Evolutionary conservation across 2,329 filamentous ascomycete species (phyloP).

Genomic region (Onygena corvina): DNA sequence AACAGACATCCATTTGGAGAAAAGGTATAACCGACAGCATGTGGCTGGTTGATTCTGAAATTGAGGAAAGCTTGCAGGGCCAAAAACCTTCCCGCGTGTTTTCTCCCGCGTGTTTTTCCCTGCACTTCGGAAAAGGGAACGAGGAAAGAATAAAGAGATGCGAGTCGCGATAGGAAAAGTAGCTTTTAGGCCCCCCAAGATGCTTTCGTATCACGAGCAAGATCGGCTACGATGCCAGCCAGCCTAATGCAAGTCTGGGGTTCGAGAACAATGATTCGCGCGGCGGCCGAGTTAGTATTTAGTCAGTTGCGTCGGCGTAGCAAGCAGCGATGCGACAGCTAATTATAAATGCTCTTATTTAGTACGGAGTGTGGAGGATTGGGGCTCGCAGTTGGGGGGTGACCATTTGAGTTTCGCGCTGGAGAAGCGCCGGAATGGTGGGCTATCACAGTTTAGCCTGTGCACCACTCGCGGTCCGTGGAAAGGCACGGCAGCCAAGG

Average conservation of each 20-base stretch:
- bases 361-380: too few relatives aligned
- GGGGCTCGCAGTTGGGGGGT: too few relatives aligned
- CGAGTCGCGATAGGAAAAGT: neutral
- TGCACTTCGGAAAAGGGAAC: neutral
- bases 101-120: neutral
- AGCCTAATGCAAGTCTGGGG: too few relatives aligned
- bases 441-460: too few relatives aligned
- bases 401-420: too few relatives aligned
- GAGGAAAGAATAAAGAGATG: neutral
- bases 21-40: neutral
- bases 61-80: neutral
- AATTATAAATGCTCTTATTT: too few relatives aligned
- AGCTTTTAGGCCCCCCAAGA: neutral
- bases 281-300: too few relatives aligned
- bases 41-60: constrained; percentile 4
- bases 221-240: neutral
- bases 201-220: constrained; percentile 1
- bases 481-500: neutral
- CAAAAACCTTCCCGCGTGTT: constrained; percentile 4
- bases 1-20: neutral
- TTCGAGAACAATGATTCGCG: too few relatives aligned
- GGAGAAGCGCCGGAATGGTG: too few relatives aligned
- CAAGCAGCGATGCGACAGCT: too few relatives aligned
- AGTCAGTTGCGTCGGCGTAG: too few relatives aligned
- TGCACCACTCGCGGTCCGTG: neutral